Conservation (phyloP, 2,329 filamentous ascomycete species). For the Moelleriella libera region DNA sequence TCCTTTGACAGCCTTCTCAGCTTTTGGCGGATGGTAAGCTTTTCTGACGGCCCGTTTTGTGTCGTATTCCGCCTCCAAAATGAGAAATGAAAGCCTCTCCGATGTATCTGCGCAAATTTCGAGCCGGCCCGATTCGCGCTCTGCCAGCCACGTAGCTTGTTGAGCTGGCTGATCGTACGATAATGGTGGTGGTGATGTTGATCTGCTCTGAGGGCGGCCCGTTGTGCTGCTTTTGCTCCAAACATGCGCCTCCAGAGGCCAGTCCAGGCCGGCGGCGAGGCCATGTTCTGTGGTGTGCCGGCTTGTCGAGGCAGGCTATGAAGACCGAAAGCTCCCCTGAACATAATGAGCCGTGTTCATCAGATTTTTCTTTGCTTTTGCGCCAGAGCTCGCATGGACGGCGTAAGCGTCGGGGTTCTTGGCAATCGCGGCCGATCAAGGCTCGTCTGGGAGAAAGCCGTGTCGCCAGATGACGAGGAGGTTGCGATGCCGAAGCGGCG, state of each 20-base stretch:
- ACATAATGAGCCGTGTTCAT: conserved; percentile 7
- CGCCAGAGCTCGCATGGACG: too few species aligned
- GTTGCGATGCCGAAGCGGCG: too few species aligned
- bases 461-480: too few species aligned
- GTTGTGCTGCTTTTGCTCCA: conserved; percentile 11
- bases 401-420: too few species aligned
- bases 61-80: conserved; percentile 15
- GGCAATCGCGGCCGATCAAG: too few species aligned
- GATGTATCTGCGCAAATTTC: conserved; percentile 10
- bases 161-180: neutral
- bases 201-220: neutral
- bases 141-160: neutral
- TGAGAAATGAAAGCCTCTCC: conserved; percentile 21
- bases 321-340: conserved; percentile 12
- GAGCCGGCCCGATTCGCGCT: conserved; percentile 6
- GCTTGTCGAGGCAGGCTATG: conserved; percentile 9
- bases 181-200: neutral
- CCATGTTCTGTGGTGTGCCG: conserved; percentile 7
- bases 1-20: conserved; percentile 77
- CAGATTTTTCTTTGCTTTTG: too few species aligned
- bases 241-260: conserved; percentile 14
- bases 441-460: too few species aligned
- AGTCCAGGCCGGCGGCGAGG: conserved; percentile 12
- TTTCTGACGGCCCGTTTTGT: conserved; percentile 10
- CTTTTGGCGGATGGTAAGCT: conserved; percentile 48